Evolutionary conservation across 2,329 filamentous ascomycete species (phyloP).

Genomic region (Exserohilum turcica): DNA sequence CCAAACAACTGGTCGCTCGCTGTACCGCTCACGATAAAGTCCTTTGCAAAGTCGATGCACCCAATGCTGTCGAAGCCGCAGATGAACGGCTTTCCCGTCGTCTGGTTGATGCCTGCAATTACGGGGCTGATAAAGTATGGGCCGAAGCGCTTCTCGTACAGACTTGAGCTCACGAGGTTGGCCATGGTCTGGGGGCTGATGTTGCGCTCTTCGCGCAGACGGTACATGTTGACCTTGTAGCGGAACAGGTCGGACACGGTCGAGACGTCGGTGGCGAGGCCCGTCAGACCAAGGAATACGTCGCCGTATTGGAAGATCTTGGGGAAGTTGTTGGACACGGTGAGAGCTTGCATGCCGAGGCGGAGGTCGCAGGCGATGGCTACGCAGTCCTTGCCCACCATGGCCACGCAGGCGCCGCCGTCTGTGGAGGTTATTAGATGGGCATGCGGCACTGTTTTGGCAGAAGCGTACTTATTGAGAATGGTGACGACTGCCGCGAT

Average conservation of each 20-base stretch:
- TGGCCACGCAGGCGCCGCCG: constrained; percentile 94
- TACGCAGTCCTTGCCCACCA: constrained; percentile 99
- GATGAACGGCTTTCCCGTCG: constrained; percentile 93
- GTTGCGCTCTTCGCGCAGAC: constrained; percentile 94
- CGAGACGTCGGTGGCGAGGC: constrained; percentile 91
- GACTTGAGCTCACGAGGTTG: constrained; percentile 81
- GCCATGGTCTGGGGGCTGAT: constrained; percentile 95
- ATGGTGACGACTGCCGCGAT: constrained; percentile 75
- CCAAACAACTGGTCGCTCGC: constrained; percentile 97
- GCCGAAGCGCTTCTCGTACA: constrained; percentile 96
- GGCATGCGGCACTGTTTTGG: constrained; percentile 10
- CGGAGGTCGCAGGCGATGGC: constrained; percentile 99
- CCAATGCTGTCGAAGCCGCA: constrained; percentile 99
- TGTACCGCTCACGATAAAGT: constrained; percentile 97
- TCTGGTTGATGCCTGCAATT: constrained; percentile 92
- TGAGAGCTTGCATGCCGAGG: constrained; percentile 93
- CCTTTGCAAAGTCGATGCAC: constrained; percentile 99
- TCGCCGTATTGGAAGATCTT: constrained; percentile 99
- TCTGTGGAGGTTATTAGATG: constrained; percentile 52
- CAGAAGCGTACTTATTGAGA: constrained; percentile 80
- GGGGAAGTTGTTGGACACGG: constrained; percentile 99
- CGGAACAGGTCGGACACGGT: constrained; percentile 97
- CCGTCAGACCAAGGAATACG: constrained; percentile 93
- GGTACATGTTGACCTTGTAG: constrained; percentile 99
- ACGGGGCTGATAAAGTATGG: constrained; percentile 96